Evolutionary conservation across 2,329 filamentous ascomycete species (phyloP).

Genomic region (Trichoderma hamatum): DNA sequence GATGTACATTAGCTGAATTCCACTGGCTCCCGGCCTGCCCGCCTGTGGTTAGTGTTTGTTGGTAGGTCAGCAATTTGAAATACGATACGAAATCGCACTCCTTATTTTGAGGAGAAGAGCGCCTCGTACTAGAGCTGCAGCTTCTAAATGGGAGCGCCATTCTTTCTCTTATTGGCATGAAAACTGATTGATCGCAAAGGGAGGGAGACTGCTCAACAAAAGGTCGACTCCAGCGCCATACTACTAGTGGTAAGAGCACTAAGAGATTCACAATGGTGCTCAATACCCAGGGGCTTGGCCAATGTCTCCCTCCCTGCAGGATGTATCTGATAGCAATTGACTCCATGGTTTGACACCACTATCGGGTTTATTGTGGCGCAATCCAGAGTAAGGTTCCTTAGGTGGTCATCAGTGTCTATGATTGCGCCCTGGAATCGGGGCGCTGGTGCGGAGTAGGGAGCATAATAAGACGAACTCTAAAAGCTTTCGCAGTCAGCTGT

Average conservation of each 20-base stretch:
- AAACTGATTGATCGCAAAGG: not conserved
- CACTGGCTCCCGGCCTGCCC: not conserved
- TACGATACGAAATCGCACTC: not conserved
- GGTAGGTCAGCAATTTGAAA: not conserved
- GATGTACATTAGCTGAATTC: not conserved
- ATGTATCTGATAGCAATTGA: not conserved
- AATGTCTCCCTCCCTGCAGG: slow-evolving; percentile 16
- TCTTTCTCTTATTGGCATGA: not conserved
- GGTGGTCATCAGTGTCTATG: slow-evolving; percentile 5
- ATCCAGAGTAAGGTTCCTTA: slow-evolving; percentile 7
- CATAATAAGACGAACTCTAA: not conserved
- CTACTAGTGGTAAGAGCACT: not conserved
- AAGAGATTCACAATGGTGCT: not conserved
- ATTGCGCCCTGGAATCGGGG: slow-evolving; percentile 1
- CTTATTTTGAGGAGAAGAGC: not conserved
- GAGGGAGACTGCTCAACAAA: not conserved
- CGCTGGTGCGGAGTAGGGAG: slow-evolving; percentile 9
- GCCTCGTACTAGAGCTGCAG: not conserved
- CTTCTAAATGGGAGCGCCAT: not conserved
- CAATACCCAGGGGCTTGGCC: not conserved
- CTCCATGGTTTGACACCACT: not conserved
- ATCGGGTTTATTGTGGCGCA: slow-evolving; percentile 2
- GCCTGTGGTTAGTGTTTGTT: not conserved
- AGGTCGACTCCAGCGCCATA: not conserved
- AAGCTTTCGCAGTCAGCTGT: not conserved